Conservation (phyloP, 179 eudicot species). For the Silene noctiflora region DNA sequence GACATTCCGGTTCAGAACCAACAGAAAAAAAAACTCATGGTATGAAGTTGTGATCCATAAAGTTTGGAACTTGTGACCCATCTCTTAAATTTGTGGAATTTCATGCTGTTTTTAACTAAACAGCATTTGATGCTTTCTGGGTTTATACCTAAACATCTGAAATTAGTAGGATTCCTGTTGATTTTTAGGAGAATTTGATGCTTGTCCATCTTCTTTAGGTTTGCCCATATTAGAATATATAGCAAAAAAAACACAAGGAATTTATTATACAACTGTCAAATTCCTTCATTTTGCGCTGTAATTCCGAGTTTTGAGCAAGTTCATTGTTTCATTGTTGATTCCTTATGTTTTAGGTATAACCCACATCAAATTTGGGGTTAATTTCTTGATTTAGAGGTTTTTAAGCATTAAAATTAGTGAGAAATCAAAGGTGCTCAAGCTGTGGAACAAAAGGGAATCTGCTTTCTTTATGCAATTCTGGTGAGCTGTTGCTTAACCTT, state of each 20-base stretch:
- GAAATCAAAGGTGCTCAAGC: constrained; percentile 13
- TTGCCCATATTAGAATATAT: constrained; percentile 33
- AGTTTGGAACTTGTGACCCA: constrained; percentile 37
- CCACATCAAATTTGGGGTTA: constrained; percentile 26
- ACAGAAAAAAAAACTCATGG: too few relatives aligned
- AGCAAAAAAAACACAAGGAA: background rate
- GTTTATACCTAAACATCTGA: constrained; percentile 20
- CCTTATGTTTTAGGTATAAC: constrained; percentile 20
- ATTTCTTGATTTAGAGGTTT: constrained; percentile 19
- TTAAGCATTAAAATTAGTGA: background rate
- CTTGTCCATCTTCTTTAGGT: constrained; percentile 32
- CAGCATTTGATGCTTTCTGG: constrained; percentile 36
- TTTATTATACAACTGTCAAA: constrained; percentile 14
- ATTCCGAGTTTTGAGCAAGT: constrained; percentile 19
- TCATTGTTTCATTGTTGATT: constrained; percentile 22
- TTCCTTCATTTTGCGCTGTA: constrained; percentile 10
- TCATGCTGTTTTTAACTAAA: constrained; percentile 31
- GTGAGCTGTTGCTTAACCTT: constrained; percentile 53
- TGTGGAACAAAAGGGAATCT: constrained; percentile 51
- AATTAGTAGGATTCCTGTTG: constrained; percentile 21
- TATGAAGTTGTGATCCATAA: constrained; percentile 23
- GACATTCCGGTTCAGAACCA: too few relatives aligned
- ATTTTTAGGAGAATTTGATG: constrained; percentile 40
- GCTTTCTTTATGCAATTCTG: constrained; percentile 48
- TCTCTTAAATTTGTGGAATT: constrained; percentile 31